These are phyloP conservation scores for Globisporangium cylindrosporum DNA, from an alignment of 352 stramenopile genomes.

Conservation along the genomic window DNA sequence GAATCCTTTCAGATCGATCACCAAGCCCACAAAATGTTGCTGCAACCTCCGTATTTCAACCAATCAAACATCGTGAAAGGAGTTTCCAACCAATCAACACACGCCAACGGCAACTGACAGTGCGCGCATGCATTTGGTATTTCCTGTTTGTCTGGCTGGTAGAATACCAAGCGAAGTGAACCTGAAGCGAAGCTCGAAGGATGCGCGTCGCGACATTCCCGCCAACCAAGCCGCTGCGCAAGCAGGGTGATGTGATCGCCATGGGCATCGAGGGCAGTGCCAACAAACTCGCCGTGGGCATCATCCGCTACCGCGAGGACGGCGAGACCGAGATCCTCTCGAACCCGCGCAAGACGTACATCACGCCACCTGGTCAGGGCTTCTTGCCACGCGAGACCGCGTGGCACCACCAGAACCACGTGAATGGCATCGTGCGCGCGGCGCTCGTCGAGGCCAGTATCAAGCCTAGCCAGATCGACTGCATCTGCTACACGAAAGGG, in stretches of 20 bases:
- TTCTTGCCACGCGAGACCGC: conserved; percentile 98
- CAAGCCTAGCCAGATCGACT: conserved; percentile 83
- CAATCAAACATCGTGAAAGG: not conserved
- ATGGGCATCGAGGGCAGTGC: conserved; percentile 98
- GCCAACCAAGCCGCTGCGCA: conserved; percentile 38
- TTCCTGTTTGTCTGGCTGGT: conserved; percentile 12
- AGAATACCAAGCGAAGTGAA: not conserved
- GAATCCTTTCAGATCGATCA: not conserved
- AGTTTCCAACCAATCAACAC: conserved; percentile 32
- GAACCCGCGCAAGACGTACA: conserved; percentile 99
- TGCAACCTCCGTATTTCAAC: not conserved
- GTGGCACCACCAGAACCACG: conserved; percentile 98
- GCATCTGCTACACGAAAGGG: conserved; percentile 95
- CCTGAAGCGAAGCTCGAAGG: conserved; percentile 3
- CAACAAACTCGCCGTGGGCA: conserved; percentile 96
- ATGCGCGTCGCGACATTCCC: conserved; percentile 19
- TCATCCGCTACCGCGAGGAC: conserved; percentile 69
- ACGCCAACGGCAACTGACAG: conserved; percentile 19
- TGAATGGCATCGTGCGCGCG: conserved; percentile 93
- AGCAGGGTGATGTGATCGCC: conserved; percentile 83
- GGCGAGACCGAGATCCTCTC: conserved; percentile 93
- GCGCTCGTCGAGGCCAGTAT: conserved; percentile 93
- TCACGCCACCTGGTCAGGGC: conserved; percentile 95
- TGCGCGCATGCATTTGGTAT: not conserved
- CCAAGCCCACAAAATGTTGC: not conserved